These are phyloP conservation scores for Papilionanthe hybrid DNA, from an alignment of 116 monocot species.

Conservation along the genomic window DNA sequence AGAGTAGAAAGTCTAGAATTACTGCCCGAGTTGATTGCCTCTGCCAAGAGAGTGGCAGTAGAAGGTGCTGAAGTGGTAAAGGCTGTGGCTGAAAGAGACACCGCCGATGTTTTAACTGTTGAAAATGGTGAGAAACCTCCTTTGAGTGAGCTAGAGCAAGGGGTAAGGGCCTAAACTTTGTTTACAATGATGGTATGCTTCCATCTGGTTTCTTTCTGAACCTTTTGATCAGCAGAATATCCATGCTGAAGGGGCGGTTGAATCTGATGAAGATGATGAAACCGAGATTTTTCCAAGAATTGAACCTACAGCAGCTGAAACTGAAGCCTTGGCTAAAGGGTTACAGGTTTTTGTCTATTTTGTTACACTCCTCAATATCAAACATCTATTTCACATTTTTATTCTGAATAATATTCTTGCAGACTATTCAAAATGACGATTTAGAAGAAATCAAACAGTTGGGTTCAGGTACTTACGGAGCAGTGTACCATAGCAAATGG, in stretches of 20 bases:
- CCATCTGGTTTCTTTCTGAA: neutral
- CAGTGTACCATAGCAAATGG: slow-evolving; percentile 93
- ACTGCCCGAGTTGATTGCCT: slow-evolving; percentile 44
- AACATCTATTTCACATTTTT: slow-evolving; percentile 4
- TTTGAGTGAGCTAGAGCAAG: slow-evolving; percentile 15
- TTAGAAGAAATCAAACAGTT: slow-evolving; percentile 83
- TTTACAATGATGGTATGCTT: neutral
- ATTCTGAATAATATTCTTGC: slow-evolving; percentile 4
- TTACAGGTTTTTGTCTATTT: slow-evolving; percentile 57
- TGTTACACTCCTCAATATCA: neutral
- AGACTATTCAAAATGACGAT: slow-evolving; percentile 86
- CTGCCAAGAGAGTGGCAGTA: slow-evolving; percentile 41
- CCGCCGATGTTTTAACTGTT: slow-evolving; percentile 8
- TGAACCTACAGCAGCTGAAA: slow-evolving; percentile 75
- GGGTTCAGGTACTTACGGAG: slow-evolving; percentile 79
- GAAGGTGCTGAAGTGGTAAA: slow-evolving; percentile 40
- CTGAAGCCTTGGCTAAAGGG: slow-evolving; percentile 76
- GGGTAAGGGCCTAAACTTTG: slow-evolving; percentile 25
- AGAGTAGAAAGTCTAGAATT: slow-evolving; percentile 24
- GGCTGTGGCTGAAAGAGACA: slow-evolving; percentile 19
- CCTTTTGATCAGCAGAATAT: slow-evolving; percentile 41
- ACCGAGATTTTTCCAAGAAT: slow-evolving; percentile 45
- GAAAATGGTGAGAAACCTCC: slow-evolving; percentile 17
- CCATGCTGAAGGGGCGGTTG: slow-evolving; percentile 34
- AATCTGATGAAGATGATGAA: slow-evolving; percentile 35